phyloP scores from a whole-genome alignment of 352 stramenopile species.

The Phytophthora fragariaefolia region DNA sequence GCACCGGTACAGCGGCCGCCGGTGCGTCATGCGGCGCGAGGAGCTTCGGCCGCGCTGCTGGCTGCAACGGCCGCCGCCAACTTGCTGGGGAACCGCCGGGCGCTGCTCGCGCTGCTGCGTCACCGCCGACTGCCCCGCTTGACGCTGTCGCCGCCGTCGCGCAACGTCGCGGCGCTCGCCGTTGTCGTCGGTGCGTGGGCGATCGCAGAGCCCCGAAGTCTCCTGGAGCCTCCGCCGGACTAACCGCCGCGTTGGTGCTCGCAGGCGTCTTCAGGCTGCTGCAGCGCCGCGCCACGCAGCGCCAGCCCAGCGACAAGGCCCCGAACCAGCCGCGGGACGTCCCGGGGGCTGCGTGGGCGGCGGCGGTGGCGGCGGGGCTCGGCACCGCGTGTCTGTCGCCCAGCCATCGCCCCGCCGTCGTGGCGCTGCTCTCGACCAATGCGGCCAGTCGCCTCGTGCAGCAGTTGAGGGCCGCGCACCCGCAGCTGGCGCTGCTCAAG shows the following conservation, averaged over 20 bases:
- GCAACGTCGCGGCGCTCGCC: constrained; percentile 53
- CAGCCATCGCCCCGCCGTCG: constrained; percentile 46
- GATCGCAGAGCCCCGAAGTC: too few species aligned
- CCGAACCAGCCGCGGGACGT: neutral
- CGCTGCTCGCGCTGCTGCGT: constrained; percentile 23
- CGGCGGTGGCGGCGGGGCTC: constrained; percentile 43
- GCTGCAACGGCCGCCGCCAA: constrained; percentile 31
- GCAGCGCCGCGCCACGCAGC: constrained; percentile 28
- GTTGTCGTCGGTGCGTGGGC: constrained; percentile 72
- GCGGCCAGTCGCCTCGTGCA: constrained; percentile 48
- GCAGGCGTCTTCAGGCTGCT: constrained; percentile 57
- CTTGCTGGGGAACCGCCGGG: constrained; percentile 39
- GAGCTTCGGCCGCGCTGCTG: constrained; percentile 36
- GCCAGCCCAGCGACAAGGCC: neutral
- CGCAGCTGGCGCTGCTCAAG: constrained; percentile 39
- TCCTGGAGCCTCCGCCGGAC: too few species aligned
- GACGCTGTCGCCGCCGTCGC: constrained; percentile 39
- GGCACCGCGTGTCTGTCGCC: constrained; percentile 43
- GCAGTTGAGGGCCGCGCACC: constrained; percentile 36
- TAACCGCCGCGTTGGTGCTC: too few species aligned
- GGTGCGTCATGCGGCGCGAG: constrained; percentile 42
- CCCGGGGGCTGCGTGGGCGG: constrained; percentile 22
- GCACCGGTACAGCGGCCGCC: constrained; percentile 20
- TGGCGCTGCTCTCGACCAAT: constrained; percentile 63
- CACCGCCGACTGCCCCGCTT: constrained; percentile 22